A percentile compares a stretch with the other conserved stretches of the same genome.
Conservation (phyloP, 139 green algal species). For the Astrephomene gubernaculifera region DNA sequence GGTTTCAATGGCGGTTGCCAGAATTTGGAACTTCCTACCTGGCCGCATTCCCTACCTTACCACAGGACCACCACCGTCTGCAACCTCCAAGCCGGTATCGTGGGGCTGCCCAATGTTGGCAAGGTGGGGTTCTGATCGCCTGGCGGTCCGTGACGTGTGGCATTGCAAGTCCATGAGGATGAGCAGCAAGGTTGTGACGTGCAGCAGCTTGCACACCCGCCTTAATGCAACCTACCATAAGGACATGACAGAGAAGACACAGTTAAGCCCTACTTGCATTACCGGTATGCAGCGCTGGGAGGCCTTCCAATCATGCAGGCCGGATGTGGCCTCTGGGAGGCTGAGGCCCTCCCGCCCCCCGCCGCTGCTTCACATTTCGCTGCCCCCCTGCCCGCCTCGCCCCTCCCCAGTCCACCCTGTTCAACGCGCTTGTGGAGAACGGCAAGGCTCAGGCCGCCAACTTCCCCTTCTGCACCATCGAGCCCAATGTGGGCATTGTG, state of each 20-base stretch:
- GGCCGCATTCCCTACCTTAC: neutral
- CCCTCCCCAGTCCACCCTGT: constrained; percentile 90
- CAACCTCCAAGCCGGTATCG: constrained; percentile 82
- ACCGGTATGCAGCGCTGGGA: too few species aligned
- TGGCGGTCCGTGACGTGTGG: too few species aligned
- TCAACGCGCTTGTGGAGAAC: constrained; percentile 97
- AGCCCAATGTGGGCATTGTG: constrained; percentile 83
- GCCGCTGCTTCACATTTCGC: neutral
- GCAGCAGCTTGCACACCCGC: too few species aligned
- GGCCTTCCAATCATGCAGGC: too few species aligned
- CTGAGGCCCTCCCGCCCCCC: neutral
- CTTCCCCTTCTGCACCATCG: constrained; percentile 99
- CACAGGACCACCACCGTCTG: constrained; percentile 32
- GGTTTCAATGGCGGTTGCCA: too few species aligned
- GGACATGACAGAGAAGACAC: too few species aligned
- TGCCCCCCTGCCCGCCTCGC: neutral
- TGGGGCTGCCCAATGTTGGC: constrained; percentile 98
- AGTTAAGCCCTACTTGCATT: too few species aligned
- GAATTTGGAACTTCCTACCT: too few species aligned
- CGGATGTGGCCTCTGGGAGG: too few species aligned
- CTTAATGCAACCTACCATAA: too few species aligned
- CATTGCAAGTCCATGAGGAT: too few species aligned
- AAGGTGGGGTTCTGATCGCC: constrained; percentile 82
- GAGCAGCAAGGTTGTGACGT: too few species aligned
- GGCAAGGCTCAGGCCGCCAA: constrained; percentile 94